Evolutionary conservation across 371 early-diverging fungal genomes (phyloP).

Genomic region (Mortierella sp.): DNA sequence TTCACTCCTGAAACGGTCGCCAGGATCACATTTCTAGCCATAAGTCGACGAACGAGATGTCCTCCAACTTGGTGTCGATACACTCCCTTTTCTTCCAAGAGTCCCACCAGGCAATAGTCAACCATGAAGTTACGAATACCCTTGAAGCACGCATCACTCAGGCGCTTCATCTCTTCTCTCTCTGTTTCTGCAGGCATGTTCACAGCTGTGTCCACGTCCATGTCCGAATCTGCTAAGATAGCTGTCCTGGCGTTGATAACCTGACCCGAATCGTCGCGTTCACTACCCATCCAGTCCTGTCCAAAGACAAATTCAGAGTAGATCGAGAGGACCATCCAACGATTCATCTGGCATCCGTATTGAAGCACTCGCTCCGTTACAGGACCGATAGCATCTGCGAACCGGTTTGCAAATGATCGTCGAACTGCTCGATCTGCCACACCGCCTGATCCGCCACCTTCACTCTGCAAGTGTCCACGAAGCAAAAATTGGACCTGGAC

Average conservation of each 20-base stretch:
- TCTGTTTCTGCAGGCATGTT: conserved; percentile 16
- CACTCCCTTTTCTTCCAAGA: conserved; percentile 32
- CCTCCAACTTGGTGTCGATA: conserved; percentile 56
- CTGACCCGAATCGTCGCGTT: not conserved
- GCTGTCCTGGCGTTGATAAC: not conserved
- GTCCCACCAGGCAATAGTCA: conserved; percentile 37
- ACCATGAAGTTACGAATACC: conserved; percentile 39
- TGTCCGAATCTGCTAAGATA: conserved; percentile 15
- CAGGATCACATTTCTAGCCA: conserved; percentile 56
- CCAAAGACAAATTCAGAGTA: conserved; percentile 65
- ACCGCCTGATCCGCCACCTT: conserved; percentile 26
- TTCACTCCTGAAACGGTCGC: conserved; percentile 45
- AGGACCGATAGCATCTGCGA: conserved; percentile 44
- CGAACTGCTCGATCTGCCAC: conserved; percentile 41
- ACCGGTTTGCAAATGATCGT: conserved; percentile 52
- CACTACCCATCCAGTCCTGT: conserved; percentile 54
- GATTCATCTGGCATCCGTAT: conserved; percentile 36
- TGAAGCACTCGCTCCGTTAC: conserved; percentile 38
- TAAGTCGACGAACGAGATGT: conserved; percentile 58
- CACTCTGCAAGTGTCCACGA: conserved; percentile 63
- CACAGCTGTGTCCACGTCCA: conserved; percentile 12
- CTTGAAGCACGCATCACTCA: conserved; percentile 34
- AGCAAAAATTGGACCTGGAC: conserved; percentile 72
- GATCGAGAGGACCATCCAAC: conserved; percentile 61
- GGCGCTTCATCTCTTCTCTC: conserved; percentile 37